Conservation (phyloP, 2,329 filamentous ascomycete species). For the Xylaria sp. region DNA sequence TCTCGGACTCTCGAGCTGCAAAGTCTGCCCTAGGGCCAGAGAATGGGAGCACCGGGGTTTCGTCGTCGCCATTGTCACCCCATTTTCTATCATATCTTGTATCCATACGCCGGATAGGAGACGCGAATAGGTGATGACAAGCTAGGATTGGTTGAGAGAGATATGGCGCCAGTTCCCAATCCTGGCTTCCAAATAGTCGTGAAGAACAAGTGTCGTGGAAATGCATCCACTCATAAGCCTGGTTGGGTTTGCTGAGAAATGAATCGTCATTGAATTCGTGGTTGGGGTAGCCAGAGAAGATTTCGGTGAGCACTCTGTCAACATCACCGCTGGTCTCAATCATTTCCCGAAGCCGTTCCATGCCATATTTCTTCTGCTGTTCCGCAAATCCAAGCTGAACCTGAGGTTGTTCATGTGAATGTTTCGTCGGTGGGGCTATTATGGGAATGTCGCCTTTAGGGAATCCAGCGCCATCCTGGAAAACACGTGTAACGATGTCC, state of each 20-base stretch:
- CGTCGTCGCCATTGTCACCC: constrained; percentile 59
- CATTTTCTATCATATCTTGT: constrained; percentile 58
- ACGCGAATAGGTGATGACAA: constrained; percentile 91
- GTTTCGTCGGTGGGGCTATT: constrained; percentile 56
- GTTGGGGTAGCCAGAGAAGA: constrained; percentile 86
- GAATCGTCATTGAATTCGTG: constrained; percentile 94
- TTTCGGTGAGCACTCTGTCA: constrained; percentile 82
- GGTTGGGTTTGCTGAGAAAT: constrained; percentile 81
- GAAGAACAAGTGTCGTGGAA: constrained; percentile 89
- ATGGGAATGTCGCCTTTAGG: constrained; percentile 65
- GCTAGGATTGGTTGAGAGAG: constrained; percentile 87
- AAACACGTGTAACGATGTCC: constrained; percentile 82
- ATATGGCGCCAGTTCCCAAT: constrained; percentile 92
- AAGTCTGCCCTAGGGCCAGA: constrained; percentile 85
- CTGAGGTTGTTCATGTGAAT: constrained; percentile 65
- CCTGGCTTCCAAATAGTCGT: constrained; percentile 82
- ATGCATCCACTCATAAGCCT: constrained; percentile 92
- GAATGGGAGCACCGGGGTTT: constrained; percentile 74
- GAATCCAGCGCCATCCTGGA: constrained; percentile 82
- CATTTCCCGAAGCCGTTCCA: constrained; percentile 79
- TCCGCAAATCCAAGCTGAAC: constrained; percentile 77
- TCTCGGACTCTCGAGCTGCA: constrained; percentile 81
- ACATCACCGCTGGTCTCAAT: constrained; percentile 82
- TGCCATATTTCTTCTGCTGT: constrained; percentile 75
- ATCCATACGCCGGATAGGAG: constrained; percentile 65